Evolutionary conservation across 805 yeast genomes (phyloP), one percentile per base, ranked within the genome.

Genomic region (Candida nemodendra): DNA sequence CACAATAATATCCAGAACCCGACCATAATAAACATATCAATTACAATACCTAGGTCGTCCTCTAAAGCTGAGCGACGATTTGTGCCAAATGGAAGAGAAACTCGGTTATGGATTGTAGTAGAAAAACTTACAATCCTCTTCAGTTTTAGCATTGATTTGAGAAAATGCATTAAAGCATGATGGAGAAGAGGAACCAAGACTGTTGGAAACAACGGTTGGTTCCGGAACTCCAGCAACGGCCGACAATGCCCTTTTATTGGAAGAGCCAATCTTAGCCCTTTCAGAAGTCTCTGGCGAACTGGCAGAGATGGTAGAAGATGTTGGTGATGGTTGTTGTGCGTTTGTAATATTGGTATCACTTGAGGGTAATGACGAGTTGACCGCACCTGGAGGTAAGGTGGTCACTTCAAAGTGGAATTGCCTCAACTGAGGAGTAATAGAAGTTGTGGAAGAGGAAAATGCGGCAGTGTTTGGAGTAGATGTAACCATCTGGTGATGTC

Each of bases 271-370:
- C 19, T 26, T 33, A 30, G 14, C 15, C 27, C 19, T n/a, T n/a
- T 31, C 34, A 5, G 19, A 32, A 7, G 41, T 44, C 13, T 45
- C 43, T 13, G 28, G 27, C 3, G 53, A 48, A 28, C 36, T 42
- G 16, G 54, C 45, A 9, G 51, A 48, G n/a, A 52, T 47, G 8
- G 50, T 51, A n/a, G 50, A 49, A 18, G 49, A 32, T 13, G 46
- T 39, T n/a, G 48, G 45, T 13, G 47, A 42, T 9, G 28, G 28
- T 18, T 27, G 33, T 19, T 40, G 43, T 9, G 34, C 36, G 21
- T 29, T 15, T 3, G 29, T 27, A 3, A 21, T 30, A 19, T 16
- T 23, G 32, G 29, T 34, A 26, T 17, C 35, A 9, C 18, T 17
- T 6, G 34, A 23, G 24, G 29, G 18, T 9, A 27, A 30, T 2